Evolutionary conservation across 129 eudicot species (phyloP), one percentile per base, ranked within the genome.

Genomic region (Cynara cardunculus): DNA sequence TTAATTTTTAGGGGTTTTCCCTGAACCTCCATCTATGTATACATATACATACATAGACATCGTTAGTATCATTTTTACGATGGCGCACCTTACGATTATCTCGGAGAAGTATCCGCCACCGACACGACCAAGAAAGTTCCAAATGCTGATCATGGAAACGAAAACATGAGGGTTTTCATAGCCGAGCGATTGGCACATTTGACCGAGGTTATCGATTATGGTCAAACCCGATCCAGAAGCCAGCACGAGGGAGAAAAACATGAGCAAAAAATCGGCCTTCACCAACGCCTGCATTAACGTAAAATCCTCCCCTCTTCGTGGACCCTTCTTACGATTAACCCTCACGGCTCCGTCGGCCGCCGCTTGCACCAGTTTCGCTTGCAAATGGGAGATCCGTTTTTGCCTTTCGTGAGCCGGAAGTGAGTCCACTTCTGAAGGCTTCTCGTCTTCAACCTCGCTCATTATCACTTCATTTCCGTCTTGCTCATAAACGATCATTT

Each of bases 101-200:
- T 88, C 96, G 34, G 96, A 90, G 80, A 88, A 88, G 84, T 88
- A 90, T 72, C 96, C 96, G 69, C 92, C 96, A 75, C 87, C 96
- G 73, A 90, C 89, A 28, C 92, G 92, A 34, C 92, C 96, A 73
- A 90, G 92, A 81, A 90, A 90, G 79, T 90, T 90, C 90, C 89
- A 90, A 75, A 90, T 90, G 85, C 96, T 90, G 31, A 90, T 90
- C 89, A 90, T 88, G 0, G 90, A 90, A 65, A 90, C 96, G 49
- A 90, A 90, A 66, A 87, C 80, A 71, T 89, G 87, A 5, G 91
- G 80, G 71, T 90, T 89, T 31, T 74, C 27, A 26, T 90, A 88
- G 3, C 96, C 92, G 6, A 90, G 73, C 49, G 96, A 90, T 72
- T 82, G 88, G 26, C 89, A 86, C 87, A 88, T 90, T 83, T 90